Evolutionary conservation across 2,329 filamentous ascomycete species (phyloP).

Genomic region (Aspergillus aculeatinus): DNA sequence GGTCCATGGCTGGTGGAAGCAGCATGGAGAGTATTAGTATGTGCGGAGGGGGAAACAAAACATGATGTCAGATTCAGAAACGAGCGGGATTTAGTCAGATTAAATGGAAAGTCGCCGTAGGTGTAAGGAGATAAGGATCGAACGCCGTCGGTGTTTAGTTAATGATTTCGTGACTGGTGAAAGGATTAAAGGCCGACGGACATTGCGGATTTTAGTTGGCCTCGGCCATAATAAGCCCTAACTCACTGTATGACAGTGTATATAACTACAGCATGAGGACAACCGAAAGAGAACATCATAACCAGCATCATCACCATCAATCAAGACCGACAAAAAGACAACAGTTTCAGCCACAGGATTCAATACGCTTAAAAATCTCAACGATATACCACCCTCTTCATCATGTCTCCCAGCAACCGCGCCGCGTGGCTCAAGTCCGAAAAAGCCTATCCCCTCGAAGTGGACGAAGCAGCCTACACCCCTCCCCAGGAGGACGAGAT

Average conservation of each 20-base stretch:
- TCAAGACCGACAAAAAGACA: neutral
- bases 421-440: slow-evolving; percentile 38
- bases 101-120: neutral
- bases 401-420: slow-evolving; percentile 24
- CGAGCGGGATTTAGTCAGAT: neutral
- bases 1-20: neutral
- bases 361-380: too few relatives aligned
- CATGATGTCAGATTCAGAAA: too few relatives aligned
- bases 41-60: neutral
- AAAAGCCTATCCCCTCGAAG: slow-evolving; percentile 31
- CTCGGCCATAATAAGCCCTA: neutral
- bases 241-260: neutral
- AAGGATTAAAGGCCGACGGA: neutral
- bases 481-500: slow-evolving; percentile 38
- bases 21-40: too few relatives aligned
- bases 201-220: neutral
- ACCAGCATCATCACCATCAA: too few relatives aligned
- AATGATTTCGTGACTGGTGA: neutral
- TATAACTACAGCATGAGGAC: neutral
- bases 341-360: neutral
- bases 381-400: neutral
- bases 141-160: slow-evolving; percentile 6
- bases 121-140: neutral
- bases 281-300: too few relatives aligned
- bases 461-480: slow-evolving; percentile 40